Conservation (phyloP, 1,284 basidiomycete genomes). For the Cystobasidiaceae sp. region DNA sequence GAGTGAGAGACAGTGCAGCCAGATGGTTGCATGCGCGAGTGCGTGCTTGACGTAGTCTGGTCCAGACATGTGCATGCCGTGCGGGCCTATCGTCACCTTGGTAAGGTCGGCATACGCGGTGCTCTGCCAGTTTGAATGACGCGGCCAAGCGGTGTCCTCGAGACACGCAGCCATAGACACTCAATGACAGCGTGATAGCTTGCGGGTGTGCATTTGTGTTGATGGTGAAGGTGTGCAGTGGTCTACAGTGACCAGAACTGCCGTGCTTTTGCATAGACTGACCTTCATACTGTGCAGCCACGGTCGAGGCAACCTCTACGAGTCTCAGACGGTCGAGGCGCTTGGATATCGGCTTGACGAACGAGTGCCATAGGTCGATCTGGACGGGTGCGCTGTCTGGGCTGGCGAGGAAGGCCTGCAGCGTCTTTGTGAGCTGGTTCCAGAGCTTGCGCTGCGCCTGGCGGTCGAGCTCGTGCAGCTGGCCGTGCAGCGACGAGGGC, state of each 20-base stretch:
- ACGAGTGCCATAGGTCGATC: slow-evolving; percentile 78
- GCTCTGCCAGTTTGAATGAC: too few relatives aligned
- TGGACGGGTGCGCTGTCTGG: slow-evolving; percentile 68
- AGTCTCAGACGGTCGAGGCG: slow-evolving; percentile 83
- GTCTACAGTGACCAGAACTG: slow-evolving; percentile 8
- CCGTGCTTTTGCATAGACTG: slow-evolving; percentile 44
- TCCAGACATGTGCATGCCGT: too few relatives aligned
- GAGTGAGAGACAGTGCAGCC: too few relatives aligned
- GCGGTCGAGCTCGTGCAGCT: neutral
- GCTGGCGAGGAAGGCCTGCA: slow-evolving; percentile 77
- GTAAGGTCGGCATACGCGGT: too few relatives aligned
- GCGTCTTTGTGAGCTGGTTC: slow-evolving; percentile 87
- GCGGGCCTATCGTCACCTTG: too few relatives aligned
- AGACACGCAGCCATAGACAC: too few relatives aligned
- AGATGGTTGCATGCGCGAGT: too few relatives aligned
- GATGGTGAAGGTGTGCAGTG: too few relatives aligned
- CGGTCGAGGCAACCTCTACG: slow-evolving; percentile 83
- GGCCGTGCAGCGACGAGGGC: neutral
- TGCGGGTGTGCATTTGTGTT: too few relatives aligned
- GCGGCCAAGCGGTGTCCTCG: too few relatives aligned
- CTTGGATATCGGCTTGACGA: slow-evolving; percentile 69
- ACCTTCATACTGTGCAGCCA: slow-evolving; percentile 83
- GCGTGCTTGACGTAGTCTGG: too few relatives aligned
- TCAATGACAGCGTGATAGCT: too few relatives aligned
- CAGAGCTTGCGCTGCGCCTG: slow-evolving; percentile 63